phyloP scores from a whole-genome alignment of 208 protist species.

The Endotrypanum monterogeii region DNA sequence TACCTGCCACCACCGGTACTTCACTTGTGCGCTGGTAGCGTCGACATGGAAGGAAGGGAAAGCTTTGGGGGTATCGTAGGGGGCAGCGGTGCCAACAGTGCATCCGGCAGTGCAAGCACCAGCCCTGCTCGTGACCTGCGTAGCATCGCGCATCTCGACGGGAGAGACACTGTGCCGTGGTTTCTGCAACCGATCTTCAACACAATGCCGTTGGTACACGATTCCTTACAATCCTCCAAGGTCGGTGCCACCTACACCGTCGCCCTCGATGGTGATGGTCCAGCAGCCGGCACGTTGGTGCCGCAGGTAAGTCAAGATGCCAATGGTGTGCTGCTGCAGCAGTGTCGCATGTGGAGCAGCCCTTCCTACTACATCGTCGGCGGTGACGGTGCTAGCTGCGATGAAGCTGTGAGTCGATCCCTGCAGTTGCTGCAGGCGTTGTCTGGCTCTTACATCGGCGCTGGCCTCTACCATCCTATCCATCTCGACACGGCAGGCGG shows the following conservation, averaged over 20 bases:
- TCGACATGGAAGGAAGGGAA: conserved; percentile 1
- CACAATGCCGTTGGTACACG: conserved; percentile 13
- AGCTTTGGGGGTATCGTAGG: neutral
- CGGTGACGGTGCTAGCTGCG: conserved; percentile 15
- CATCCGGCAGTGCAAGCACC: neutral
- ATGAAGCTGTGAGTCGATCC: conserved; percentile 22
- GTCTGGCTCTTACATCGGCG: conserved; percentile 26
- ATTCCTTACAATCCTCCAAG: conserved; percentile 24
- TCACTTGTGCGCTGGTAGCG: conserved; percentile 15
- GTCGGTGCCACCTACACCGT: conserved; percentile 26
- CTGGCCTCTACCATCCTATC: conserved; percentile 12
- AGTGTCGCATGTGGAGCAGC: conserved; percentile 32
- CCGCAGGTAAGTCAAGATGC: conserved; percentile 23
- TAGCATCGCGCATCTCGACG: conserved; percentile 4
- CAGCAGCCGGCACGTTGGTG: conserved; percentile 9
- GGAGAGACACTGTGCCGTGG: conserved; percentile 28
- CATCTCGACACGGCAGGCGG: neutral
- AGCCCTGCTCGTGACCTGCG: neutral
- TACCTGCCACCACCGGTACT: conserved; percentile 51
- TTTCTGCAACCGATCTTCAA: conserved; percentile 30
- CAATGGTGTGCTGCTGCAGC: conserved; percentile 31
- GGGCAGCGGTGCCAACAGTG: neutral
- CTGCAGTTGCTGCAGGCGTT: conserved; percentile 27
- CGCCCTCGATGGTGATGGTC: conserved; percentile 17
- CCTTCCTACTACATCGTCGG: conserved; percentile 31